phyloP scores from a whole-genome alignment of 805 yeast genomes.

The Starmerella geochares region DNA sequence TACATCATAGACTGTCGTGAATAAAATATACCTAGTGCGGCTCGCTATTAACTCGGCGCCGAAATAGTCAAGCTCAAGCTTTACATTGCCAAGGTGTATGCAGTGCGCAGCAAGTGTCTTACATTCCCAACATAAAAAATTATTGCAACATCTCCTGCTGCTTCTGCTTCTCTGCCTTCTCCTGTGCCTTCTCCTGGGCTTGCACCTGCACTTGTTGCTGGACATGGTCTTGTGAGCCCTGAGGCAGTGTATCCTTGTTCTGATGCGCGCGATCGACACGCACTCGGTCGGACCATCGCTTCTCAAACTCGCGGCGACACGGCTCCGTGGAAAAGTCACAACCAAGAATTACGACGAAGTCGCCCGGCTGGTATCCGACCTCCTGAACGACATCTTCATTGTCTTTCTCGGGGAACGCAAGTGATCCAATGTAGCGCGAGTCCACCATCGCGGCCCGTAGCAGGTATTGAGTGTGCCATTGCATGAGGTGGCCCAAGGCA shows the following conservation, averaged over 20 bases:
- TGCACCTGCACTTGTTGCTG: conserved; percentile 25
- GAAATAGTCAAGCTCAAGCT: no score
- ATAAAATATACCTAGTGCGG: no score
- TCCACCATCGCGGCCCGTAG: conserved; percentile 66
- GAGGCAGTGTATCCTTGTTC: conserved; percentile 2
- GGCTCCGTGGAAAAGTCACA: conserved; percentile 27
- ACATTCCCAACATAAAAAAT: background rate
- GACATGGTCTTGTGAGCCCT: conserved; percentile 18
- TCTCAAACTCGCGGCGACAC: conserved; percentile 28
- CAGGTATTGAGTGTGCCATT: conserved; percentile 85
- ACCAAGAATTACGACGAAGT: conserved; percentile 32
- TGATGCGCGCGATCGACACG: conserved; percentile 14
- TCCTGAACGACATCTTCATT: conserved; percentile 22
- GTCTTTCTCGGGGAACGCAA: conserved; percentile 22
- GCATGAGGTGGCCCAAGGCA: conserved; percentile 75
- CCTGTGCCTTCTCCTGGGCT: conserved; percentile 24
- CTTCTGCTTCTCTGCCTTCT: conserved; percentile 21
- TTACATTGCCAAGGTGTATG: background rate
- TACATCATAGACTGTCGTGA: no score
- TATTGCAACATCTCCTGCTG: conserved; percentile 4
- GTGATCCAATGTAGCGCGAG: conserved; percentile 42
- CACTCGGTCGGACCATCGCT: conserved; percentile 27
- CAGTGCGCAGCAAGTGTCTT: background rate
- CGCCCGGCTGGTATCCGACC: conserved; percentile 29
- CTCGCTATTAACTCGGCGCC: no score